Evolutionary conservation across 805 yeast species (phyloP).

Genomic region (Saccharomycopsis sp.): DNA sequence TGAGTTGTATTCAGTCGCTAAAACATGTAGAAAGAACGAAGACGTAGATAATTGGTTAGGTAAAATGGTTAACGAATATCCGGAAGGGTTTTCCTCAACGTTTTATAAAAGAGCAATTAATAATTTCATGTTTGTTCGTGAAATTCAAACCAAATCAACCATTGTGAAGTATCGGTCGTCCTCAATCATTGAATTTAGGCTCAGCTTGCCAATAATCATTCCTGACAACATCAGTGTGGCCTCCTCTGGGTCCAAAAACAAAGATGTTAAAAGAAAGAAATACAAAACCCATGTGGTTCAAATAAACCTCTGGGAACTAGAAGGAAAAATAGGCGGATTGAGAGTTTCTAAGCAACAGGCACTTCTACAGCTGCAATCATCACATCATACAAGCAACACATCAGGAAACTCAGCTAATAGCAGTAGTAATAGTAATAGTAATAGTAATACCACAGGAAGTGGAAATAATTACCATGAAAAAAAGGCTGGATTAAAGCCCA

Average conservation of each 20-base stretch:
- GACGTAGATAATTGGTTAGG: neutral
- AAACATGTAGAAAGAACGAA: too few species aligned
- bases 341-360: slow-evolving; percentile 21
- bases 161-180: slow-evolving; percentile 30
- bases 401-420: neutral
- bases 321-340: slow-evolving; percentile 31
- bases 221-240: slow-evolving; percentile 18
- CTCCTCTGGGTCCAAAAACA: neutral
- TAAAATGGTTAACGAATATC: slow-evolving; percentile 26
- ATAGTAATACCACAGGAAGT: neutral
- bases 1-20: too few species aligned
- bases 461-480: neutral
- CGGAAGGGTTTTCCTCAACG: slow-evolving; percentile 46
- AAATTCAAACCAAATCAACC: slow-evolving; percentile 40
- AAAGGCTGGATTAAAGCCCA: neutral
- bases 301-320: slow-evolving; percentile 37
- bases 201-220: slow-evolving; percentile 35
- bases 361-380: neutral
- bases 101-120: slow-evolving; percentile 43
- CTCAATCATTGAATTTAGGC: slow-evolving; percentile 35
- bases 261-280: slow-evolving; percentile 18
- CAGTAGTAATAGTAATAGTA: slow-evolving; percentile 6
- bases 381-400: neutral
- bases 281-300: slow-evolving; percentile 37
- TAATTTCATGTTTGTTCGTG: slow-evolving; percentile 46